Conservation (phyloP, 768 basidiomycete species). For the Harrya chromipes region DNA sequence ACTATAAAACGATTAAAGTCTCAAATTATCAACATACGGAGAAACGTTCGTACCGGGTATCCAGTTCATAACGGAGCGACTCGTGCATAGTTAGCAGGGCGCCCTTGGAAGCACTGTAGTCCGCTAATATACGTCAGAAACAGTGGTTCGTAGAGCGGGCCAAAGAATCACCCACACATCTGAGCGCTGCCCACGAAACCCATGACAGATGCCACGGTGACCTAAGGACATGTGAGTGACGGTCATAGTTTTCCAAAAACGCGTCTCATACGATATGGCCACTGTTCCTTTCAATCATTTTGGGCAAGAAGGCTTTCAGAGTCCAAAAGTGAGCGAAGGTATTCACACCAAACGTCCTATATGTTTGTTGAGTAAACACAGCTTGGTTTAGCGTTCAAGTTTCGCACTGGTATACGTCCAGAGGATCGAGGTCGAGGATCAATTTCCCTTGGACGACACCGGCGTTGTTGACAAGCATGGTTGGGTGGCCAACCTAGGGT, state of each 20-base stretch:
- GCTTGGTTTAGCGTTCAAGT: constrained; percentile 43
- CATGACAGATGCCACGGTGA: constrained; percentile 76
- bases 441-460: constrained; percentile 90
- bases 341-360: constrained; percentile 88
- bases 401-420: constrained; percentile 80
- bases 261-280: constrained; percentile 78
- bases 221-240: constrained; percentile 38
- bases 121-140: constrained; percentile 47
- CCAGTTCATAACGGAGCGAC: constrained; percentile 84
- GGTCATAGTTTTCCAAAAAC: not conserved
- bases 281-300: constrained; percentile 68
- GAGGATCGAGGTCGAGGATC: constrained; percentile 71
- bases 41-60: constrained; percentile 53
- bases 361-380: not conserved
- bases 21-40: not conserved
- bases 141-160: not conserved
- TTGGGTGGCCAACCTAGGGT: constrained; percentile 77
- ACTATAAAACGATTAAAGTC: constrained; percentile 31
- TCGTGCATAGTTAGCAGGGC: constrained; percentile 81
- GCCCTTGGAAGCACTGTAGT: constrained; percentile 92
- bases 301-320: constrained; percentile 88
- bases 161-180: constrained; percentile 54
- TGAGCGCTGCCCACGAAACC: constrained; percentile 70
- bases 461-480: constrained; percentile 92
- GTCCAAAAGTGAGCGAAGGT: constrained; percentile 89